These are phyloP conservation scores for Phoenix dactylifera DNA, from an alignment of 176 grass and related monocot species.

Conservation along the genomic window DNA sequence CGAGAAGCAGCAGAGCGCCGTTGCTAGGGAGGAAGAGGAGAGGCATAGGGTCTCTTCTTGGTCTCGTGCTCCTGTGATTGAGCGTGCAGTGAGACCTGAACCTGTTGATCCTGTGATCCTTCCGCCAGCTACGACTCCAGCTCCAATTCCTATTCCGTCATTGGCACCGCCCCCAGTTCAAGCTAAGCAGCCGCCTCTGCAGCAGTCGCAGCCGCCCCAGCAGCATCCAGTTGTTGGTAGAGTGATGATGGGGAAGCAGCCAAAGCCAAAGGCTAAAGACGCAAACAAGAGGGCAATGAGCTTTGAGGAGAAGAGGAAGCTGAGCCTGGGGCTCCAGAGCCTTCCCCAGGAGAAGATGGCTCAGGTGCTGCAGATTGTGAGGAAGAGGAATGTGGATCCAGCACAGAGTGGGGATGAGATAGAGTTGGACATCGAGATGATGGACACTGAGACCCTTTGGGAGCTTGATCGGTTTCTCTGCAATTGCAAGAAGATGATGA, in stretches of 20 bases:
- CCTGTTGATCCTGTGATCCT: not conserved
- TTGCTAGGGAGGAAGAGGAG: not conserved
- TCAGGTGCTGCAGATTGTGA: slow-evolving; percentile 63
- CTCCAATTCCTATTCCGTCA: not conserved
- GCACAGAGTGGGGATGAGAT: slow-evolving; percentile 80
- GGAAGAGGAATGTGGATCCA: slow-evolving; percentile 51
- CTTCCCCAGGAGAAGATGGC: slow-evolving; percentile 81
- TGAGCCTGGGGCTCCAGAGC: slow-evolving; percentile 54
- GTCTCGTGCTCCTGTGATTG: not conserved
- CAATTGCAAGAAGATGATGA: slow-evolving; percentile 84
- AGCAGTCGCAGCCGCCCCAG: not conserved
- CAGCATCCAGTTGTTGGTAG: slow-evolving; percentile 18
- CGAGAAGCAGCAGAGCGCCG: slow-evolving; percentile 35
- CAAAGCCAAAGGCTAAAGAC: slow-evolving; percentile 73
- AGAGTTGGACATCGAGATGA: slow-evolving; percentile 68
- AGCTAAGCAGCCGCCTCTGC: slow-evolving; percentile 1
- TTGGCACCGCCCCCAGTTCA: not conserved
- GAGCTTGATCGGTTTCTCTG: slow-evolving; percentile 77
- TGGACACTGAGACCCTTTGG: slow-evolving; percentile 87
- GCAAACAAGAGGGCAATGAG: slow-evolving; percentile 75
- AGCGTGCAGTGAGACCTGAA: not conserved
- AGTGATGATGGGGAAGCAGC: slow-evolving; percentile 25
- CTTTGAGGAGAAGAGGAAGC: slow-evolving; percentile 76
- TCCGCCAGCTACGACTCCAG: slow-evolving; percentile 2
- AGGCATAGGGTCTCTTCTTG: not conserved